phyloP scores from a whole-genome alignment of 2,329 filamentous ascomycete species.

The Fusarium longipes region DNA sequence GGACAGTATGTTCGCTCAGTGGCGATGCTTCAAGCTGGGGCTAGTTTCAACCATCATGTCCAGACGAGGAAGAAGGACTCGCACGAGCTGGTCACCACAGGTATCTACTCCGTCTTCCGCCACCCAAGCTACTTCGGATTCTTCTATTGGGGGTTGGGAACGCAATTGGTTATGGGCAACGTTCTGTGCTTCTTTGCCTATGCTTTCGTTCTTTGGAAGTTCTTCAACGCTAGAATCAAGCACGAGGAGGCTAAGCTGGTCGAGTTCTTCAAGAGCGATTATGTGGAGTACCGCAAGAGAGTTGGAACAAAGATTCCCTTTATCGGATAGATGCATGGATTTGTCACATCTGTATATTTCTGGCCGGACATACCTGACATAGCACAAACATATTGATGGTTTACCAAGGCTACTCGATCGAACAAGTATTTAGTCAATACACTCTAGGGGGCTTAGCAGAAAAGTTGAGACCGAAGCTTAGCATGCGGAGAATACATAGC shows the following conservation, averaged over 20 bases:
- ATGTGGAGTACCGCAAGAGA: constrained; percentile 75
- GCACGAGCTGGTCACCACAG: constrained; percentile 84
- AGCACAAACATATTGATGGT: not conserved
- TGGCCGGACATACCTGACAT: not conserved
- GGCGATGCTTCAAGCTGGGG: constrained; percentile 90
- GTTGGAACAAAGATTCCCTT: constrained; percentile 87
- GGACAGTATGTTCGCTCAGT: constrained; percentile 82
- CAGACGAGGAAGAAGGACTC: constrained; percentile 74
- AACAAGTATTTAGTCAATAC: constrained; percentile 9
- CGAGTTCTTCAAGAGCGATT: constrained; percentile 86
- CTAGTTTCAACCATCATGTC: constrained; percentile 91
- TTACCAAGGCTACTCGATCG: constrained; percentile 7
- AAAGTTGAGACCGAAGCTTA: too few species aligned
- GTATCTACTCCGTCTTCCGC: constrained; percentile 79
- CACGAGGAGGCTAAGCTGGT: constrained; percentile 84
- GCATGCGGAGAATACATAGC: too few species aligned
- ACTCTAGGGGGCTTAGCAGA: too few species aligned
- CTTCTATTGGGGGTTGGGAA: constrained; percentile 98
- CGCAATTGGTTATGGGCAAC: constrained; percentile 91
- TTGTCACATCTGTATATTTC: not conserved
- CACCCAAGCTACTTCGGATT: constrained; percentile 98
- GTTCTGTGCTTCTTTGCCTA: constrained; percentile 80
- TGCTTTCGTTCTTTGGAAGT: constrained; percentile 80
- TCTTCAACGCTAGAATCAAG: constrained; percentile 80
- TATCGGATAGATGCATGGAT: constrained; percentile 42